These are phyloP conservation scores for Yamadazyma jaroonii DNA, from an alignment of 1,139 yeast genomes.

Conservation along the genomic window DNA sequence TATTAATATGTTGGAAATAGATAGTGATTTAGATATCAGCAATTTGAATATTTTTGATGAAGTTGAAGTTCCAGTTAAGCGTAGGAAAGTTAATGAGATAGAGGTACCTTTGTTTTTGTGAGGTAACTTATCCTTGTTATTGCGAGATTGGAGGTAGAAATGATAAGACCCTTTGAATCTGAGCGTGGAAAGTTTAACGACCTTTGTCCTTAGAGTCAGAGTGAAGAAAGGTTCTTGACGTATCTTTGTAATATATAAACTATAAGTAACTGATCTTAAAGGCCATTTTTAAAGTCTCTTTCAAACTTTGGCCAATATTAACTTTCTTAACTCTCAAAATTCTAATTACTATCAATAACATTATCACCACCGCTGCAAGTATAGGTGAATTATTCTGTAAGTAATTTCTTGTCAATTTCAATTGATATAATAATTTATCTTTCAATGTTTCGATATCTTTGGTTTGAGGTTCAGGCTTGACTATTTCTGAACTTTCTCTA, in stretches of 20 bases:
- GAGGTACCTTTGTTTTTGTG: constrained; percentile 16
- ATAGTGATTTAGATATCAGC: constrained; percentile 9
- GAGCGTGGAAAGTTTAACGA: no score
- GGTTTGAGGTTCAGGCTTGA: constrained; percentile 1
- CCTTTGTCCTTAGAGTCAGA: no score
- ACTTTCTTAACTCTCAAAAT: constrained; percentile 24
- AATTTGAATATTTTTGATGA: constrained; percentile 10
- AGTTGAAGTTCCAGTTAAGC: constrained; percentile 6
- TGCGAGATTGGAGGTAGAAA: no score
- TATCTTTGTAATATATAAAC: no score
- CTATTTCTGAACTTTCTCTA: constrained; percentile 8
- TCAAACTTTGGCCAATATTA: constrained; percentile 28
- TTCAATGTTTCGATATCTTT: constrained; percentile 10
- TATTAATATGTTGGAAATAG: constrained; percentile 52
- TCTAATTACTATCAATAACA: constrained; percentile 20
- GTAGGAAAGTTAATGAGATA: constrained; percentile 9
- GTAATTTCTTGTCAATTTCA: constrained; percentile 17
- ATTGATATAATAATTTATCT: constrained; percentile 11
- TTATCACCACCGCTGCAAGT: constrained; percentile 21
- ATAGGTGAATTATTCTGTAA: constrained; percentile 30
- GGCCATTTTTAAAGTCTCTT: constrained; percentile 44
- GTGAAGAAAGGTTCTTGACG: not conserved
- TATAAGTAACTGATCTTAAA: constrained; percentile 41
- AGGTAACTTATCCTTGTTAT: not conserved
- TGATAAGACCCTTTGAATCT: no score